A percentile compares a stretch with the other conserved stretches of the same genome.
Conservation (phyloP, 192 early-diverging fungal species). For the Coemansia sp. region DNA sequence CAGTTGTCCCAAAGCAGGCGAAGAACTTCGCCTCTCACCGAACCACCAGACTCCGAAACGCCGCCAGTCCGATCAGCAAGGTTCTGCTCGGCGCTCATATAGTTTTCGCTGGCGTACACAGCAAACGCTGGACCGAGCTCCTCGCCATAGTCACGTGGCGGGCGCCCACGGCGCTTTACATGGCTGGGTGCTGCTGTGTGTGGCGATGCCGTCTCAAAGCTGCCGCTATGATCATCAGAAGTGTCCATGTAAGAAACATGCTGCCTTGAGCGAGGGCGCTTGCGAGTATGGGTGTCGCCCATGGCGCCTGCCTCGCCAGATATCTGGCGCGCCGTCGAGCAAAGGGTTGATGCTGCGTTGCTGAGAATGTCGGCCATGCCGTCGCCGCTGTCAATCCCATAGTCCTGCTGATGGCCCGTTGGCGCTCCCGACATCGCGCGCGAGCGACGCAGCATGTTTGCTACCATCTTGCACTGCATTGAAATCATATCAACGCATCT, state of each 20-base stretch:
- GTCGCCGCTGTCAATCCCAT: conserved; percentile 27
- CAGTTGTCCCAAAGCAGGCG: conserved; percentile 45
- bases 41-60: not conserved
- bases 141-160: conserved; percentile 54
- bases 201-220: conserved; percentile 10
- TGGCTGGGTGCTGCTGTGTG: conserved; percentile 28
- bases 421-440: conserved; percentile 28
- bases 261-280: conserved; percentile 30
- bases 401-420: conserved; percentile 2
- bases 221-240: conserved; percentile 11
- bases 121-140: conserved; percentile 54
- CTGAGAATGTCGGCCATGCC: conserved; percentile 33
- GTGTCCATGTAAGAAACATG: conserved; percentile 9
- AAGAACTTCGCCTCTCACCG: conserved; percentile 39
- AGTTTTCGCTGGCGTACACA: conserved; percentile 46
- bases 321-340: conserved; percentile 31
- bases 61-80: conserved; percentile 20
- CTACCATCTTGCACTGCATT: conserved; percentile 54
- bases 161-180: conserved; percentile 52
- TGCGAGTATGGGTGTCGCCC: conserved; percentile 18
- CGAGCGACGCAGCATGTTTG: conserved; percentile 50
- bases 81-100: conserved; percentile 14
- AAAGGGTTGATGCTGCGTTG: conserved; percentile 36
- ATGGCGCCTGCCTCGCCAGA: conserved; percentile 13
- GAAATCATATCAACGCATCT: conserved; percentile 54